Percentiles rank a stretch among this genome's conserved stretches.
Evolutionary conservation across 2,329 filamentous ascomycete genomes (phyloP).

Genomic region (Neospermospora avenae): DNA sequence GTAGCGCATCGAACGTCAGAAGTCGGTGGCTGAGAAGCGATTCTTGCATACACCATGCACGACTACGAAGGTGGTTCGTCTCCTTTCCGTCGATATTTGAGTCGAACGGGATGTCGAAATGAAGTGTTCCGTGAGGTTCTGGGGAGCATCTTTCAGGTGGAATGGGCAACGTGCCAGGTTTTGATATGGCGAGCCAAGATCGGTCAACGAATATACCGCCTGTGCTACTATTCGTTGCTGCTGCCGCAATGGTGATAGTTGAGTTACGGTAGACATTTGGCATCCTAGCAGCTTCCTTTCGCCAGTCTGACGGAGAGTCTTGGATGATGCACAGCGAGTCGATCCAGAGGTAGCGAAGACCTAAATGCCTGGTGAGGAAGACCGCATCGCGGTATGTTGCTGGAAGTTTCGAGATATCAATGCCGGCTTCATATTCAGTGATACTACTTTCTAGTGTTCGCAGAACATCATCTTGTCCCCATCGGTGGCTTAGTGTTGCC

Average conservation of each 20-base stretch:
- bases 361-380: conserved; percentile 14
- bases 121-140: not conserved
- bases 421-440: not conserved
- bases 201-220: not conserved
- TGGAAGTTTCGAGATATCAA: not conserved
- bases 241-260: conserved; percentile 5
- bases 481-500: conserved; percentile 7
- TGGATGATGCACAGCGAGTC: conserved; percentile 32
- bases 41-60: conserved; percentile 14
- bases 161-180: not conserved
- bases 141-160: not conserved
- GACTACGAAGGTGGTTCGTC: conserved; percentile 1
- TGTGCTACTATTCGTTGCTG: not conserved
- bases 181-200: not conserved
- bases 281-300: conserved; percentile 4
- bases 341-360: conserved; percentile 29
- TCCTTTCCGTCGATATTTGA: not conserved
- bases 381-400: conserved; percentile 16
- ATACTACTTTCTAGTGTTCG: not conserved
- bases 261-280: conserved; percentile 6
- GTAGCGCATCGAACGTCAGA: conserved; percentile 3
- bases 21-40: conserved; percentile 9
- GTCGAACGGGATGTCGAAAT: conserved; percentile 3
- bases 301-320: conserved; percentile 19
- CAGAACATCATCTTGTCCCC: not conserved